phyloP scores from a whole-genome alignment of 768 basidiomycete genomes.

The Cystobasidium onofrii region DNA sequence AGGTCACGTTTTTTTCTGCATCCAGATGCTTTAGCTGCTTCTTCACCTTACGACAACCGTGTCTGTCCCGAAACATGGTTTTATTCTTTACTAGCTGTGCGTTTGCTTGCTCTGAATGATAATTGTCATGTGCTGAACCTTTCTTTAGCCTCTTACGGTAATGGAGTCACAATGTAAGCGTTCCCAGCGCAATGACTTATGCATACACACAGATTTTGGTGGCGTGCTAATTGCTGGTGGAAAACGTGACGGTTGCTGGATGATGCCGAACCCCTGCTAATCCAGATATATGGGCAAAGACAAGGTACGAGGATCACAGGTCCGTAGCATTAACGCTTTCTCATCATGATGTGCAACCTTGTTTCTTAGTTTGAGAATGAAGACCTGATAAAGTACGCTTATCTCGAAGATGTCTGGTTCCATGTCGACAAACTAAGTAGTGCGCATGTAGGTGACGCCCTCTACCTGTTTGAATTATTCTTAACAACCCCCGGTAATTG shows the following conservation, averaged over 20 bases:
- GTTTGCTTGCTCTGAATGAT: constrained; percentile 36
- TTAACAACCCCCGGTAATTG: too few species aligned
- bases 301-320: constrained; percentile 61
- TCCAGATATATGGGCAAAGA: constrained; percentile 56
- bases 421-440: constrained; percentile 72
- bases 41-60: neutral
- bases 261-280: too few species aligned
- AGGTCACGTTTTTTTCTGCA: too few species aligned
- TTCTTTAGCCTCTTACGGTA: constrained; percentile 18
- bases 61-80: constrained; percentile 49
- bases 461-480: neutral
- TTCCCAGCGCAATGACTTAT: neutral
- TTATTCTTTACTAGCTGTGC: constrained; percentile 58
- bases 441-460: constrained; percentile 7
- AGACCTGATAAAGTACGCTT: constrained; percentile 77
- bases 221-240: too few species aligned
- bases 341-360: neutral
- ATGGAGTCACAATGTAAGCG: constrained; percentile 31
- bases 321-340: neutral
- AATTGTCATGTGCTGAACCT: neutral
- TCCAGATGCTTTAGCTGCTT: too few species aligned
- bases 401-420: constrained; percentile 56
- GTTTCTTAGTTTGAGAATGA: constrained; percentile 58
- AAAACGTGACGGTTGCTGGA: too few species aligned
- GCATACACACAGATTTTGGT: neutral